These are phyloP conservation scores for Globisporangium mamillatum DNA, from an alignment of 352 stramenopile genomes.

Conservation along the genomic window DNA sequence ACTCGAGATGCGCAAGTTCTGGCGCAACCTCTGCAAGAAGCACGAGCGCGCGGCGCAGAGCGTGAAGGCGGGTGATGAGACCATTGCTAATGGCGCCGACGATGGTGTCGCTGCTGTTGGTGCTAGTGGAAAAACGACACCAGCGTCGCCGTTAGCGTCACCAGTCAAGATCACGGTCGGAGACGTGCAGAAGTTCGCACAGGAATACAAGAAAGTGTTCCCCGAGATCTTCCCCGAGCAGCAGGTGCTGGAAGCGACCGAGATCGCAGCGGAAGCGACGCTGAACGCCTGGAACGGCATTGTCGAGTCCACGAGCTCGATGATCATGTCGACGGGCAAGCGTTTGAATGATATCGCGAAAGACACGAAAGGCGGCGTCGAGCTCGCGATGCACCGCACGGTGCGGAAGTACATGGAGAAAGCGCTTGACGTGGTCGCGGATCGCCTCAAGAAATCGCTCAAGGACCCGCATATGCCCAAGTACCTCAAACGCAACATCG, in stretches of 20 bases:
- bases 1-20: conserved; percentile 75
- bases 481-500: conserved; percentile 84
- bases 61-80: neutral
- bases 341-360: conserved; percentile 80
- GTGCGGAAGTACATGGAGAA: conserved; percentile 74
- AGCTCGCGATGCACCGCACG: conserved; percentile 77
- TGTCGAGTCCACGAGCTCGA: conserved; percentile 72
- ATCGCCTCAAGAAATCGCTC: conserved; percentile 67
- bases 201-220: conserved; percentile 82
- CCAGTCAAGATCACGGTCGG: conserved; percentile 39
- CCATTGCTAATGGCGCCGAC: neutral
- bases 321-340: conserved; percentile 79
- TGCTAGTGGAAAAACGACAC: neutral
- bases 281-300: conserved; percentile 55
- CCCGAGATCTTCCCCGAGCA: conserved; percentile 73
- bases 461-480: conserved; percentile 84
- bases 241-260: conserved; percentile 54
- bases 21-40: conserved; percentile 63
- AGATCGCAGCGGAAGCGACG: conserved; percentile 40
- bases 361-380: conserved; percentile 82
- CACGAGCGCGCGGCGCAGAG: conserved; percentile 12
- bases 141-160: neutral
- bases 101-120: neutral
- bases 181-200: conserved; percentile 71
- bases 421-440: conserved; percentile 71